These are phyloP conservation scores for Scheffersomyces segobiensis DNA, from an alignment of 1,139 yeast species.

Conservation along the genomic window DNA sequence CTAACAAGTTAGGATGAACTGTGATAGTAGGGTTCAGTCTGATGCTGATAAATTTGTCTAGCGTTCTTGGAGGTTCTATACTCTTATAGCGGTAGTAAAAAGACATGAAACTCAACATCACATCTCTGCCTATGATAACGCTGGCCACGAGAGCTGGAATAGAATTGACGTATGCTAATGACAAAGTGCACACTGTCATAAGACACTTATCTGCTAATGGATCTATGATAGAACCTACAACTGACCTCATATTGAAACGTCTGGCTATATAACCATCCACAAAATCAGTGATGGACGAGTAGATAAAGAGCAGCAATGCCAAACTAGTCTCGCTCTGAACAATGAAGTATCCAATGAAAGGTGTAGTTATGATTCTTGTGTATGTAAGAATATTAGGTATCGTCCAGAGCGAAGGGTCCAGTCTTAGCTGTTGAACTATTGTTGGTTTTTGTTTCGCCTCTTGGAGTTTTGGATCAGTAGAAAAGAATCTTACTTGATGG, in stretches of 20 bases:
- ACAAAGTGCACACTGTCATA: constrained; percentile 82
- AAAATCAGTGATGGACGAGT: constrained; percentile 88
- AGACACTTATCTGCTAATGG: constrained; percentile 94
- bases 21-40: constrained; percentile 81
- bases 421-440: constrained; percentile 43
- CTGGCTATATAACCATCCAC: constrained; percentile 92
- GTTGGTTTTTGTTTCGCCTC: not conserved
- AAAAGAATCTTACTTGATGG: not conserved
- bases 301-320: constrained; percentile 74
- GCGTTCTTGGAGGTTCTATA: constrained; percentile 74
- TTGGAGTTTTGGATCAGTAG: not conserved
- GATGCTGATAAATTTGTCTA: constrained; percentile 66
- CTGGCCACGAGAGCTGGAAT: constrained; percentile 70
- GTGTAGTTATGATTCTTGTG: constrained; percentile 77
- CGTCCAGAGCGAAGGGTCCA: constrained; percentile 48
- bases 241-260: constrained; percentile 69
- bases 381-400: constrained; percentile 83
- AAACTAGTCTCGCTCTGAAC: constrained; percentile 57
- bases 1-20: constrained; percentile 85
- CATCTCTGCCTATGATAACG: constrained; percentile 83
- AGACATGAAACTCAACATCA: constrained; percentile 73
- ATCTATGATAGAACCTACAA: constrained; percentile 87
- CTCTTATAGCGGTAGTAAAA: constrained; percentile 71
- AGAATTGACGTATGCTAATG: constrained; percentile 68
- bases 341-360: constrained; percentile 78